Evolutionary conservation across 2,329 filamentous ascomycete species (phyloP).

Genomic region (Neocucurbitaria cava): DNA sequence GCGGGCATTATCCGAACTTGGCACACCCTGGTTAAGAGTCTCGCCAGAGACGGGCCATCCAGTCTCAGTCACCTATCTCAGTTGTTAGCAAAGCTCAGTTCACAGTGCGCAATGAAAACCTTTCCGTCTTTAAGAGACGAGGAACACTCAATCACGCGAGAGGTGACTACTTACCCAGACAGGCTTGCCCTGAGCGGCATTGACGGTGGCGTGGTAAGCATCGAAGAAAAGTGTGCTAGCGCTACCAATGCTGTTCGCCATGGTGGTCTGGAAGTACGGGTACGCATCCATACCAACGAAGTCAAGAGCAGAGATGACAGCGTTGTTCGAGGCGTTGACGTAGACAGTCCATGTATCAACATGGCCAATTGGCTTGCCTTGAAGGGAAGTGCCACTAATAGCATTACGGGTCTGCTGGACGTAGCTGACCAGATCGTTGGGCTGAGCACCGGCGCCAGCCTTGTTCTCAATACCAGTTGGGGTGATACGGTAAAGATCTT

Average conservation of each 20-base stretch:
- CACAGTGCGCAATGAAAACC: not conserved
- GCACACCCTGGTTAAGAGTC: conserved; percentile 65
- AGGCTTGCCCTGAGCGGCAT: conserved; percentile 68
- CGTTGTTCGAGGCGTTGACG: conserved; percentile 74
- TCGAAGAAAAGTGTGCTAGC: conserved; percentile 72
- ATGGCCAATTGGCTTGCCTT: conserved; percentile 72
- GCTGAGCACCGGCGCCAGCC: conserved; percentile 68
- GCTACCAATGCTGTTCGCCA: conserved; percentile 62
- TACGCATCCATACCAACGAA: conserved; percentile 87
- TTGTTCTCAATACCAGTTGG: conserved; percentile 70
- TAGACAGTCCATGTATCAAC: conserved; percentile 83
- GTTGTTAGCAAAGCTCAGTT: not conserved
- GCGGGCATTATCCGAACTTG: conserved; percentile 73
- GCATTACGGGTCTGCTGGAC: conserved; percentile 71
- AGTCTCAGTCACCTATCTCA: conserved; percentile 73
- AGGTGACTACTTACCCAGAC: conserved; percentile 65
- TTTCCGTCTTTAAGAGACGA: not conserved
- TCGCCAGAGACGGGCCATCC: conserved; percentile 82
- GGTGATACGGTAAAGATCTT: conserved; percentile 72
- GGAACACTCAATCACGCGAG: not conserved
- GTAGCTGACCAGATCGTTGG: conserved; percentile 70
- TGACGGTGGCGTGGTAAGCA: conserved; percentile 67
- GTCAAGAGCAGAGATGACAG: conserved; percentile 73
- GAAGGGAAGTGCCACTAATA: conserved; percentile 68
- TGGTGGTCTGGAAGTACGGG: conserved; percentile 78